phyloP scores from a whole-genome alignment of 2,329 filamentous ascomycete species.

The Amylocarpus encephaloides region DNA sequence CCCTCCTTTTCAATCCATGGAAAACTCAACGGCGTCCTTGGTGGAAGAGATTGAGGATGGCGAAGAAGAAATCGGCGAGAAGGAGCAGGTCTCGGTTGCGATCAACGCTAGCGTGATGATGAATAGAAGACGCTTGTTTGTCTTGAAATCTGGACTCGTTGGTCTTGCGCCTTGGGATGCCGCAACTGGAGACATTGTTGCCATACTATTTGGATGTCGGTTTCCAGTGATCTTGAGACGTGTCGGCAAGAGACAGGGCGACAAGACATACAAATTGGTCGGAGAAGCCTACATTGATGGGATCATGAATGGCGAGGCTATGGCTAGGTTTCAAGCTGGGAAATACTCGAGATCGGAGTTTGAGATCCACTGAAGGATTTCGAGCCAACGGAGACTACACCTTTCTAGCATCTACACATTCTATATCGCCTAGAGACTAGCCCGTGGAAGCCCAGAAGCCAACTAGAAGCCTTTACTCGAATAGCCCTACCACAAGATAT shows the following conservation, averaged over 20 bases:
- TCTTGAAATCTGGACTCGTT: slow-evolving; percentile 9
- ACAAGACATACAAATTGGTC: slow-evolving; percentile 16
- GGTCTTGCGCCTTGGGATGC: slow-evolving; percentile 20
- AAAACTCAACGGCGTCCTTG: slow-evolving; percentile 4
- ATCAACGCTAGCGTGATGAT: slow-evolving; percentile 20
- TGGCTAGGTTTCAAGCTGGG: slow-evolving; percentile 12
- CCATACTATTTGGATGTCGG: slow-evolving; percentile 24
- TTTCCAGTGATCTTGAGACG: slow-evolving; percentile 24
- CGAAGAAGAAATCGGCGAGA: slow-evolving; percentile 9
- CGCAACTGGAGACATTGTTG: slow-evolving; percentile 19
- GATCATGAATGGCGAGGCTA: slow-evolving; percentile 25
- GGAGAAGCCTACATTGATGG: slow-evolving; percentile 28
- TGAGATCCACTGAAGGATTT: slow-evolving; percentile 19
- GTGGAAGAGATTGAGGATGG: not conserved
- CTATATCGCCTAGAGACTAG: no score
- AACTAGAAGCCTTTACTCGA: no score
- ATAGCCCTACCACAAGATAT: no score
- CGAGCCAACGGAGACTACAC: no score
- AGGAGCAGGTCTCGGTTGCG: slow-evolving; percentile 13
- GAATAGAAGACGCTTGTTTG: slow-evolving; percentile 21
- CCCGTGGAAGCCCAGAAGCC: no score
- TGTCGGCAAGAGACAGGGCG: slow-evolving; percentile 7
- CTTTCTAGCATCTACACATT: no score
- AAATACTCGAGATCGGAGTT: slow-evolving; percentile 11
- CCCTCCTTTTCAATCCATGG: slow-evolving; percentile 1